Evolutionary conservation across 108 stramenopile genomes (phyloP).

Genomic region (Stephanodiscus triporus): DNA sequence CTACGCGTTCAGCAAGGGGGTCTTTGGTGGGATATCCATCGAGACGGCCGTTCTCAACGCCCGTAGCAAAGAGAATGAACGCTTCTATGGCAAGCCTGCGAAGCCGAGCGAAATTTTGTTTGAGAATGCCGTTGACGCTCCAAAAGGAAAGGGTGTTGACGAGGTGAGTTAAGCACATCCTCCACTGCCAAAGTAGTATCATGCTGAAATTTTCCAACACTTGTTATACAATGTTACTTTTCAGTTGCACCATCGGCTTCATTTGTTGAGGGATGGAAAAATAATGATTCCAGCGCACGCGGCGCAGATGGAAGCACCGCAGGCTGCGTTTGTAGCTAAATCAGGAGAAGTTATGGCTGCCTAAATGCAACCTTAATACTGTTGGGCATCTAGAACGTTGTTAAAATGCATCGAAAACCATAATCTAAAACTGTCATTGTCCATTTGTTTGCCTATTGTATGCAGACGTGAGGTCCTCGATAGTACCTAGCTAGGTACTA

Average conservation of each 20-base stretch:
- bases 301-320: not conserved
- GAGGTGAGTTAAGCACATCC: slow-evolving; percentile 1
- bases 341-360: not conserved
- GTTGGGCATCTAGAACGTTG: not conserved
- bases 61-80: slow-evolving; percentile 64
- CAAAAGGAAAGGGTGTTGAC: slow-evolving; percentile 46
- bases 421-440: not conserved
- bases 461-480: not conserved
- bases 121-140: slow-evolving; percentile 35
- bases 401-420: too few species aligned
- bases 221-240: not conserved
- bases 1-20: slow-evolving; percentile 65
- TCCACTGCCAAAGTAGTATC: not conserved
- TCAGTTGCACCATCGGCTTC: slow-evolving; percentile 30
- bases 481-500: too few species aligned
- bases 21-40: slow-evolving; percentile 67
- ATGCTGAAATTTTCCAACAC: not conserved
- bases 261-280: slow-evolving; percentile 31
- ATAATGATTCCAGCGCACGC: slow-evolving; percentile 13
- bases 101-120: slow-evolving; percentile 48
- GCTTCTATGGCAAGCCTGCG: slow-evolving; percentile 63
- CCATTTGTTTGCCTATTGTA: not conserved
- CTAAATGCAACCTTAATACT: not conserved
- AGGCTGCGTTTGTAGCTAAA: not conserved
- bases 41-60: slow-evolving; percentile 70